Conservation (phyloP, 1,284 basidiomycete genomes). For the Calocybe gambosa region DNA sequence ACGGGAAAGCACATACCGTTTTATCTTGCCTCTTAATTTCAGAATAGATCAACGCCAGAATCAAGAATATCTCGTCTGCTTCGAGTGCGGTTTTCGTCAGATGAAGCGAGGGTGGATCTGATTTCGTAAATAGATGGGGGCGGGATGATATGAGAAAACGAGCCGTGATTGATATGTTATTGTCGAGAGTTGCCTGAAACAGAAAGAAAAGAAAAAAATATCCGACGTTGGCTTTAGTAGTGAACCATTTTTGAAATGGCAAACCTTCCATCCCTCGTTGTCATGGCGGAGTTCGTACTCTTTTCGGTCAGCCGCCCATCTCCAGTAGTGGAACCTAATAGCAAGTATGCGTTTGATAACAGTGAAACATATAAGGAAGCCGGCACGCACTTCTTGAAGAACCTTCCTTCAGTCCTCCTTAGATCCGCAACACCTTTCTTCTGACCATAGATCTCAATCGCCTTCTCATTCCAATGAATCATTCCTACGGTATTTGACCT, state of each 20-base stretch:
- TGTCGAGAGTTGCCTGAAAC: slow-evolving; percentile 18
- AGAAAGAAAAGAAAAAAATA: no score
- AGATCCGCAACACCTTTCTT: slow-evolving; percentile 32
- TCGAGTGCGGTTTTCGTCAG: slow-evolving; percentile 31
- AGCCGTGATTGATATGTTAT: slow-evolving; percentile 27
- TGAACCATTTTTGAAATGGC: no score
- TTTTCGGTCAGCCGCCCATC: slow-evolving; percentile 34
- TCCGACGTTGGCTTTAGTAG: no score
- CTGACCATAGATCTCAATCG: slow-evolving; percentile 35
- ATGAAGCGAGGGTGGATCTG: slow-evolving; percentile 29
- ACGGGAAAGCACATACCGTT: slow-evolving; percentile 28
- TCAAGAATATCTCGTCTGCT: slow-evolving; percentile 41
- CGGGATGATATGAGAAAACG: slow-evolving; percentile 36
- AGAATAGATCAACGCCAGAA: slow-evolving; percentile 37
- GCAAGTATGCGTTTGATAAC: not conserved
- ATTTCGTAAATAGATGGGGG: slow-evolving; percentile 38
- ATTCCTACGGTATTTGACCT: slow-evolving; percentile 29
- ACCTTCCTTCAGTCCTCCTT: slow-evolving; percentile 26
- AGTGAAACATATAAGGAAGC: not conserved
- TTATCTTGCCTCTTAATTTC: slow-evolving; percentile 40
- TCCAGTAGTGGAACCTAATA: slow-evolving; percentile 33
- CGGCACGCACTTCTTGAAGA: slow-evolving; percentile 28
- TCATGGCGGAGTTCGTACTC: slow-evolving; percentile 36
- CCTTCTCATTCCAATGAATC: slow-evolving; percentile 42
- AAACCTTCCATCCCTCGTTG: slow-evolving; percentile 38